Evolutionary conservation across 768 basidiomycete genomes (phyloP).

Genomic region (Astraeus odoratus): DNA sequence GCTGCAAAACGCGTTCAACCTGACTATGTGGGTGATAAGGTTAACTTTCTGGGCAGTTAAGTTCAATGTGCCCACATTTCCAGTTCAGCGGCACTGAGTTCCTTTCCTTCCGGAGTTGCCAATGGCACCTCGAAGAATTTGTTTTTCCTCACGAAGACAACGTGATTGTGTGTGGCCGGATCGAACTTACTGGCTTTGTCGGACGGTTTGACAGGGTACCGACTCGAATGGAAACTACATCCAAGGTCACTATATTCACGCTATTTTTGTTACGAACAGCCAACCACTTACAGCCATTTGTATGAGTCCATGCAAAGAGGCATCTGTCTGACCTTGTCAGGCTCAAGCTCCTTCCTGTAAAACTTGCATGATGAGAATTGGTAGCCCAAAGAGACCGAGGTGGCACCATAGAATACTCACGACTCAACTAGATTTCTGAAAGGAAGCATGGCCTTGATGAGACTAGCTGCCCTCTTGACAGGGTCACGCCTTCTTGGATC

Average conservation of each 20-base stretch:
- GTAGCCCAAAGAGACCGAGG: background rate
- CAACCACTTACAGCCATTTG: conserved; percentile 72
- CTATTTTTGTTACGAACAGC: background rate
- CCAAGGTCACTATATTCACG: background rate
- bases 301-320: conserved; percentile 93
- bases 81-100: conserved; percentile 76
- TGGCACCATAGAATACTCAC: conserved; percentile 42
- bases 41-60: conserved; percentile 3
- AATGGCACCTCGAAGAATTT: conserved; percentile 83
- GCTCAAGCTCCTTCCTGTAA: conserved; percentile 67
- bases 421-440: conserved; percentile 82
- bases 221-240: conserved; percentile 81
- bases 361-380: background rate
- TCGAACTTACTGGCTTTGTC: conserved; percentile 85
- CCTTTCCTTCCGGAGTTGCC: conserved; percentile 50
- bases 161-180: conserved; percentile 68
- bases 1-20: conserved; percentile 59
- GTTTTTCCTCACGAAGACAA: conserved; percentile 88
- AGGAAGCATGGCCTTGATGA: conserved; percentile 79
- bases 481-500: conserved; percentile 50
- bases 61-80: conserved; percentile 43
- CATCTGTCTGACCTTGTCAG: conserved; percentile 71
- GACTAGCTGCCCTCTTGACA: conserved; percentile 68
- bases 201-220: conserved; percentile 76
- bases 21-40: conserved; percentile 34